phyloP scores from a whole-genome alignment of 345 rosid genomes.

The Hibiscus trionum region DNA sequence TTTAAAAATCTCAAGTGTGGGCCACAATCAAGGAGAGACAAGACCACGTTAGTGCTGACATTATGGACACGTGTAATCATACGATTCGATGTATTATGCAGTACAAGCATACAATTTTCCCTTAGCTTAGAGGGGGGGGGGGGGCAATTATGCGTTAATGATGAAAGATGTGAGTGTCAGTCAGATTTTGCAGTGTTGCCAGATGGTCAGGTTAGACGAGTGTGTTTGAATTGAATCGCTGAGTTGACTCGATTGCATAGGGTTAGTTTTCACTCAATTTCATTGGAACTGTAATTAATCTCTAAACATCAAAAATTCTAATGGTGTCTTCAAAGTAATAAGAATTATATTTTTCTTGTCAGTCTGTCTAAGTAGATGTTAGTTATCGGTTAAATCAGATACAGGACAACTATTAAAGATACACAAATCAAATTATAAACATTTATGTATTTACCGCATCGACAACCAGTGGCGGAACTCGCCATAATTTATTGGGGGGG shows the following conservation, averaged over 20 bases:
- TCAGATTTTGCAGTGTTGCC: conserved; percentile 12
- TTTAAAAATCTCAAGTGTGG: neutral
- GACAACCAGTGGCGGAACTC: too few species aligned
- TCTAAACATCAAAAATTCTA: too few species aligned
- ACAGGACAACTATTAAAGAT: too few species aligned
- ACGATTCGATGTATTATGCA: neutral
- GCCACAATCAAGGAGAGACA: conserved; percentile 1
- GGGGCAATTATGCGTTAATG: conserved; percentile 26
- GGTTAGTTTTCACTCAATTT: too few species aligned
- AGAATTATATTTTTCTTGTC: too few species aligned
- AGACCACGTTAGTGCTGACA: conserved; percentile 16
- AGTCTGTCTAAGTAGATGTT: too few species aligned
- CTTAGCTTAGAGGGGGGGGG: neutral
- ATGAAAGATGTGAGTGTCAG: conserved; percentile 13
- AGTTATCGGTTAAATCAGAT: too few species aligned
- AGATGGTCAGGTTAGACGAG: neutral
- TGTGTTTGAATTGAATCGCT: conserved; percentile 1
- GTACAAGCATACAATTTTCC: neutral
- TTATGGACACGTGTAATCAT: neutral
- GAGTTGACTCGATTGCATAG: conserved; percentile 3
- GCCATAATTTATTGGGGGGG: too few species aligned
- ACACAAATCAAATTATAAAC: too few species aligned
- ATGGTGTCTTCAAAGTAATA: too few species aligned
- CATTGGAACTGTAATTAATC: too few species aligned
- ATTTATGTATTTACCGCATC: too few species aligned